Base-by-base conservation (phyloP, 2,329 filamentous ascomycete genomes). In the Ceratocystiopsis minuta region DNA sequence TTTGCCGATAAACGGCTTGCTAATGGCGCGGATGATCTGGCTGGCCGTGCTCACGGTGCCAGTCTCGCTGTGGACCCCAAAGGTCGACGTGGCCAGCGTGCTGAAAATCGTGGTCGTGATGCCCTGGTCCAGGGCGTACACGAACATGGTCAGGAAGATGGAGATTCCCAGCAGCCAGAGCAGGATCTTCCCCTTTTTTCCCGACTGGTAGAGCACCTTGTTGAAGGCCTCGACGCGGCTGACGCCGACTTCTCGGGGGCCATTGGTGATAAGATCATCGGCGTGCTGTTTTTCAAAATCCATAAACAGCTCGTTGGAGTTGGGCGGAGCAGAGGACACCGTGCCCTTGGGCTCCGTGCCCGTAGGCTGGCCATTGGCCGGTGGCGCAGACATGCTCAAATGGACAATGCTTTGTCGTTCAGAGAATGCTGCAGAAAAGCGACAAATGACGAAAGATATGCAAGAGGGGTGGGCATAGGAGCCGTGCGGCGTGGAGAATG, bases 1-100 rank as follows among this genome's bases (percentile, higher is more conserved):
- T 51, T 60, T 60, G 37, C 57, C 58, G 42, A 57, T 57, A 31
- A 60, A 60, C 2, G 57, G 57, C 51, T 60, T 60, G 54, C 55
- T 57, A 40, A 60, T 56, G 40, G 57, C 57, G 2, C 56, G 54
- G 45, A 60, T 60, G 44, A 60, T 60, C 41, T 57, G 53, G 16
- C 54, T 53, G 14, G 55, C 54, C 4, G 50, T 59, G 28, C 42
- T 54, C 44, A 60, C 56, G 34, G 57, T 50, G 3, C 47, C 57
- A 13, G 59, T 54, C 37, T 49, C 47, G 40, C 54, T 55, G 47
- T 60, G 57, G 33, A 52, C 39, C 0, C 51, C 50, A 42, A 60
- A 60, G 1, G 54, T 57, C 4, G 58, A 60, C 15, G 46, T 47
- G 24, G 58, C 58, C 48, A 60, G 46, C 15, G 55, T 55, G 36